These are phyloP conservation scores for Salix exigua DNA, from an alignment of 345 rosid species.

Conservation along the genomic window DNA sequence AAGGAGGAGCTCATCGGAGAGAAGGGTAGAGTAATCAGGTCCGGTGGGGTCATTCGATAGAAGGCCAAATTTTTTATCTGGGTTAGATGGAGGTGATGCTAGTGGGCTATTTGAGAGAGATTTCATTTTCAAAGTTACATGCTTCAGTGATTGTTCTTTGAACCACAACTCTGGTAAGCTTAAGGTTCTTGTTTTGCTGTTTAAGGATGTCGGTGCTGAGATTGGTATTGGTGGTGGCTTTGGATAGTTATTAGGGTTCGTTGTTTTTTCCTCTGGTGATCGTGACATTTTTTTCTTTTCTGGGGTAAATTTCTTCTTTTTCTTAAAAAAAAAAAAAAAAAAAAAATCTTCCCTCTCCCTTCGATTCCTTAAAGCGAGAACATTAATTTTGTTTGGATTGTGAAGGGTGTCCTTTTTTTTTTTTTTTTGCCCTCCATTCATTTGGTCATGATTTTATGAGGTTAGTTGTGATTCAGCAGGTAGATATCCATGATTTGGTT, in stretches of 20 bases:
- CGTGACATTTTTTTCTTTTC: constrained; percentile 15
- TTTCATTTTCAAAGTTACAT: constrained; percentile 28
- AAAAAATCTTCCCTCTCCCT: background rate
- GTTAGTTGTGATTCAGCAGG: background rate
- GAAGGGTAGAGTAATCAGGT: constrained; percentile 36
- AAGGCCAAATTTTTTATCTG: background rate
- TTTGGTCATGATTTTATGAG: background rate
- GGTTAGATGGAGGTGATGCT: constrained; percentile 18
- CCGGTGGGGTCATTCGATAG: constrained; percentile 2
- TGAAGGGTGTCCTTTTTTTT: background rate
- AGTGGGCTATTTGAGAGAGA: constrained; percentile 17
- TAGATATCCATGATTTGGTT: background rate
- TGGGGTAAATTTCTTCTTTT: background rate
- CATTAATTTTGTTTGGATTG: background rate
- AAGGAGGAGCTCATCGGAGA: constrained; percentile 71
- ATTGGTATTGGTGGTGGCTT: constrained; percentile 6
- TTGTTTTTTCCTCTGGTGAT: constrained; percentile 10
- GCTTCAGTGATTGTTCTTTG: constrained; percentile 20
- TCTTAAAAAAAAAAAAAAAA: too few species aligned
- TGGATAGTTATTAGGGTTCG: background rate
- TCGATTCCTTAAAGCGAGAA: background rate
- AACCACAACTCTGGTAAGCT: constrained; percentile 21
- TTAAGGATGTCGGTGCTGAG: background rate
- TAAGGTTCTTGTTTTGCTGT: constrained; percentile 1
- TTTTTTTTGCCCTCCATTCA: background rate